These are phyloP conservation scores for Prototheca cutis DNA, from an alignment of 163 green algal species.

Conservation along the genomic window DNA sequence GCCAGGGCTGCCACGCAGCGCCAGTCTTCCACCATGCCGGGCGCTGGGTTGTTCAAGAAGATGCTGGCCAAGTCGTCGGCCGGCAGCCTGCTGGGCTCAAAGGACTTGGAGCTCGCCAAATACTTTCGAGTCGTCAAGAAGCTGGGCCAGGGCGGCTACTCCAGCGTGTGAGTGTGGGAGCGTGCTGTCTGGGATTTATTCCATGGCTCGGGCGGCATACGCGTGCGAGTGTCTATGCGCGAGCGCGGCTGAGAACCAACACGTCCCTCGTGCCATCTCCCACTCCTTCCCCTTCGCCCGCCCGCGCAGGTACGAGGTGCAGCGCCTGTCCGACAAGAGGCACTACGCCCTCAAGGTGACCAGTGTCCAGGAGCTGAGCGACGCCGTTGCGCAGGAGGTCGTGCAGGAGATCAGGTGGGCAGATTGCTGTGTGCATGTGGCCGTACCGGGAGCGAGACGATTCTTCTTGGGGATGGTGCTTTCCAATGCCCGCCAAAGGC, in stretches of 20 bases:
- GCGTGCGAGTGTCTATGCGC: too few species aligned
- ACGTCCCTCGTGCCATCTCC: too few species aligned
- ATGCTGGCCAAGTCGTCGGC: conserved; percentile 4
- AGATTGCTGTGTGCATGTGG: background rate
- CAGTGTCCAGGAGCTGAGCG: conserved; percentile 24
- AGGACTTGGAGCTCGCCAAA: conserved; percentile 5
- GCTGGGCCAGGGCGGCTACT: conserved; percentile 12
- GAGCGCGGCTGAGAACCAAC: too few species aligned
- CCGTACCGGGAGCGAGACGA: background rate
- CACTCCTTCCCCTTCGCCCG: background rate
- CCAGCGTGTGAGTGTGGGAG: conserved; percentile 13
- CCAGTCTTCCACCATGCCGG: too few species aligned
- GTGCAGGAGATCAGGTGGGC: conserved; percentile 15
- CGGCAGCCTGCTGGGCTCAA: conserved; percentile 2
- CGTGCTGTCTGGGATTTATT: too few species aligned
- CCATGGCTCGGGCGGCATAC: too few species aligned
- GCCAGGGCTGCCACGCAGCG: too few species aligned
- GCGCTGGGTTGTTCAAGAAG: conserved; percentile 3
- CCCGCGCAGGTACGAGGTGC: conserved; percentile 44
- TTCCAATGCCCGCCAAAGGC: too few species aligned
- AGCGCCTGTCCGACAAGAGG: conserved; percentile 54
- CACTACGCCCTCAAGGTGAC: conserved; percentile 69
- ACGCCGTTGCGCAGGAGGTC: conserved; percentile 49
- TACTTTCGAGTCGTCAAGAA: conserved; percentile 3
- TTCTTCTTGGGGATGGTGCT: background rate